Base-by-base conservation (phyloP, 331 rosid species). In the Stylosanthes scabra region DNA sequence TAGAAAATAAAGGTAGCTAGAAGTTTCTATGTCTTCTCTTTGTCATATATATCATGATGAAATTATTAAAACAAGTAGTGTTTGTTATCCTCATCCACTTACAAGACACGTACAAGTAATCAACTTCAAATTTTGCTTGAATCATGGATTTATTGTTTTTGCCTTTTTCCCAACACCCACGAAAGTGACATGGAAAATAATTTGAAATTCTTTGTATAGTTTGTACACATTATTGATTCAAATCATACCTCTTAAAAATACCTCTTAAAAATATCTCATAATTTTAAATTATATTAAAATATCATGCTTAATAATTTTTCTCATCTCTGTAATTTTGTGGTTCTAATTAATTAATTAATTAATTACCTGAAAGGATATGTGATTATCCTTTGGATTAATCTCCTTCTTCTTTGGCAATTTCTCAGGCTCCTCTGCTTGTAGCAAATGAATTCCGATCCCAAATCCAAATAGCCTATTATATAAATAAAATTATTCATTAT, bases 361-460 rank as follows among this genome's bases (percentile, higher is more conserved):
- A 31, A 46, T 63, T 64, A 81, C 97, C 98, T 93, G 96, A 39
- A 94, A 94, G 12, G 99, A 94, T 31, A 94, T 84, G 12, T 94
- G 99, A 83, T 83, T 94, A 63, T 94, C 99, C 80, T 94, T 94
- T 8, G 99, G 99, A 83, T 94, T 94, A 40, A 94, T 94, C 65
- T 79, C 84, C 0, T 74, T 71, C 81, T 91, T 94, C 81, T 63
- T 89, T 1, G 89, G 81, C 68, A 84, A 47, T 1, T 50, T 85
- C 8, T 83, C 83, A 0, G 85, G 91, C 1, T 83, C 66, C 82
- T 85, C 95, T 5, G 92, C 84, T 66, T 84, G 97, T 65, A 94
- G 74, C 68, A 94, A 83, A 81, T 94, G 99, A 12, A 94, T 85
- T 80, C 99, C 99, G 66, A 94, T 91, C 11, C 99, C 99, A 67